Conservation (phyloP, 345 rosid species). For the Rhodamnia rubescens region DNA sequence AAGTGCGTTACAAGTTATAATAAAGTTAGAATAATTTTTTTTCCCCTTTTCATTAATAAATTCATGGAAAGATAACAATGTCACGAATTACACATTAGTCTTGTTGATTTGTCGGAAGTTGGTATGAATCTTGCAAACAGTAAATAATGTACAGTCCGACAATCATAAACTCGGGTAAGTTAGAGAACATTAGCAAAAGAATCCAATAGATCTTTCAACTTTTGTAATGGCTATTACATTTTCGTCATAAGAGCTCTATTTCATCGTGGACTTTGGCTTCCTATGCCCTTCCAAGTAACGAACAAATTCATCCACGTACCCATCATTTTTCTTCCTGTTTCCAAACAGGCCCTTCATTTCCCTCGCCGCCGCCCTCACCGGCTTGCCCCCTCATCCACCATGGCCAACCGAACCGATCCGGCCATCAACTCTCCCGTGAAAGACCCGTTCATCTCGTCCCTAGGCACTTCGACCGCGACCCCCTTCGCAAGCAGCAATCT, state of each 20-base stretch:
- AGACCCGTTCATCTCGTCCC: slow-evolving; percentile 14
- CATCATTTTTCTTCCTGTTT: not conserved
- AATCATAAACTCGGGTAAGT: not conserved
- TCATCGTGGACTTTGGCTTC: not conserved
- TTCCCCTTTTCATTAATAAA: not conserved
- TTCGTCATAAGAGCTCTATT: not conserved
- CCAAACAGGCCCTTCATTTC: slow-evolving; percentile 14
- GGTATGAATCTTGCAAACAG: not conserved
- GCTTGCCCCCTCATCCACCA: slow-evolving; percentile 19
- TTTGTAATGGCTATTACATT: not conserved
- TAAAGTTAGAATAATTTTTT: not conserved
- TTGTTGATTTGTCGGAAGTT: not conserved
- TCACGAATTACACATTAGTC: not conserved
- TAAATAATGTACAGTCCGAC: not conserved
- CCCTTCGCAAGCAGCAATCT: slow-evolving; percentile 11
- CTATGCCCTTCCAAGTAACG: not conserved
- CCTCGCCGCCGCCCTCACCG: slow-evolving; percentile 17
- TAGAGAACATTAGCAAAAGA: too few species aligned
- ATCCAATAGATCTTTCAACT: too few species aligned
- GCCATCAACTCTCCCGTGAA: slow-evolving; percentile 20
- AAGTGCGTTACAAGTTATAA: not conserved
- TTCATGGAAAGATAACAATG: not conserved
- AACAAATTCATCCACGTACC: slow-evolving; percentile 2
- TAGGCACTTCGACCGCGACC: slow-evolving; percentile 9
- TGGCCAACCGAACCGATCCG: slow-evolving; percentile 7